Base-by-base conservation (phyloP, 208 protist species). In the Leishmania amazonensis region DNA sequence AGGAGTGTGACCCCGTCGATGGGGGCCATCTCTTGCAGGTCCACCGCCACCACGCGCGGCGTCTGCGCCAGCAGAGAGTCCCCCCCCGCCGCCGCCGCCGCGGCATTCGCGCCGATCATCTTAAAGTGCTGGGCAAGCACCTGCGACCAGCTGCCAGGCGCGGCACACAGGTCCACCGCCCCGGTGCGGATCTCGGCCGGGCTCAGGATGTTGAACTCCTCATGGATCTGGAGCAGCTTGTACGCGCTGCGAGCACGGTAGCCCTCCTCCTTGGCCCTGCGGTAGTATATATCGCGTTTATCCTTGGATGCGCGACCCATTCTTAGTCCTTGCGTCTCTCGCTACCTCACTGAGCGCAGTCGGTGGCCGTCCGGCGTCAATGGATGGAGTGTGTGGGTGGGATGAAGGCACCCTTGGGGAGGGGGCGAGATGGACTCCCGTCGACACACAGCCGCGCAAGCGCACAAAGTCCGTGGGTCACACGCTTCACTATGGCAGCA, bases 1-100 rank as follows among this genome's bases (percentile, higher is more conserved):
- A 98, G 76, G 45, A 97, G 67, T 21, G 76, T 73, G 2, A 99
- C 99, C 19, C 99, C 99, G 38, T 96, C 90, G 67, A 99, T 98
- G 8, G 99, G 99, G 45, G 99, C 99, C 98, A 99, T 99, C 85
- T 99, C 98, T 82, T 99, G 99, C 62, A 99, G 84, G 86, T 99
- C 99, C 3, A 99, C 99, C n/a, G 97, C 98, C 3, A 92, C 89
- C n/a, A 95, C 68, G 84, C 83, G 15, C 87, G 88, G 42, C 70
- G 64, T 35, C 35, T 31, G 76, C 28, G 58, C 28, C 51, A 60
- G 49, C 40, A 21, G 58, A 53, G 70, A 45, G 47, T 60, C 51
- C 42, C 40, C 70, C 47, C 53, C 51, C 0, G 31, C 31, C 31
- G 31, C 31, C 31, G 31, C 31, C 31, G 31, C 31, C 31, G 31